Conservation (phyloP, 345 rosid genomes). For the Lepidium sativum region DNA sequence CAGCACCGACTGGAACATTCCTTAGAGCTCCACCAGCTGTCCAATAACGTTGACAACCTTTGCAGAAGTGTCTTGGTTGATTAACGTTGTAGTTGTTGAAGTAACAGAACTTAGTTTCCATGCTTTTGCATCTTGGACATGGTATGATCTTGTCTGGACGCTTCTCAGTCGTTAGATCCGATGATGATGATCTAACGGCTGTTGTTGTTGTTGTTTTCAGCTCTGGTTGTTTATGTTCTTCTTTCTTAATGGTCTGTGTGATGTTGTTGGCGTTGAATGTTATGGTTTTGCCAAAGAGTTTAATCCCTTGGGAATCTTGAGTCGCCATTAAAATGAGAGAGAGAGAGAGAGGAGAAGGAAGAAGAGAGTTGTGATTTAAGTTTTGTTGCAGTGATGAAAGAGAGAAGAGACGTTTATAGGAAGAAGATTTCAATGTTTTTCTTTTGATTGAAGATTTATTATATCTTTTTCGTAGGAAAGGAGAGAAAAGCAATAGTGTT, state of each 20-base stretch:
- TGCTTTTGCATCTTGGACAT: conserved; percentile 93
- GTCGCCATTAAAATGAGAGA: conserved; percentile 38
- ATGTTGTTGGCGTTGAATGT: conserved; percentile 36
- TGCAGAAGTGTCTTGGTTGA: conserved; percentile 96
- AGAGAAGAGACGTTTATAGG: conserved; percentile 2
- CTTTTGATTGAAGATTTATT: neutral
- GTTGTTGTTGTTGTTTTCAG: conserved; percentile 16
- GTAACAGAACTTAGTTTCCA: conserved; percentile 96
- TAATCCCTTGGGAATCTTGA: conserved; percentile 74
- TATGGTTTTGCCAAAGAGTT: conserved; percentile 82
- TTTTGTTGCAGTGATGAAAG: conserved; percentile 20
- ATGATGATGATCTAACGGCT: conserved; percentile 20
- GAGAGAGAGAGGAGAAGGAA: no score
- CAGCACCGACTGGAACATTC: conserved; percentile 90
- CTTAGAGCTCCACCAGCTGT: conserved; percentile 95
- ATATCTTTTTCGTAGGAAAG: conserved; percentile 24
- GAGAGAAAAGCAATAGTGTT: conserved; percentile 29
- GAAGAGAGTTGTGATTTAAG: conserved; percentile 11
- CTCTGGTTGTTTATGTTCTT: conserved; percentile 25
- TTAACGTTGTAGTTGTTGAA: conserved; percentile 97
- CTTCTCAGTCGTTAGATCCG: conserved; percentile 40
- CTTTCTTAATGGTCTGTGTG: conserved; percentile 36
- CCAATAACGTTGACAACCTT: conserved; percentile 98
- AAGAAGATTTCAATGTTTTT: conserved; percentile 5
- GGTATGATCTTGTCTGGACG: conserved; percentile 83